Base-by-base conservation (phyloP, 345 rosid species). In the Acer yangbiense region DNA sequence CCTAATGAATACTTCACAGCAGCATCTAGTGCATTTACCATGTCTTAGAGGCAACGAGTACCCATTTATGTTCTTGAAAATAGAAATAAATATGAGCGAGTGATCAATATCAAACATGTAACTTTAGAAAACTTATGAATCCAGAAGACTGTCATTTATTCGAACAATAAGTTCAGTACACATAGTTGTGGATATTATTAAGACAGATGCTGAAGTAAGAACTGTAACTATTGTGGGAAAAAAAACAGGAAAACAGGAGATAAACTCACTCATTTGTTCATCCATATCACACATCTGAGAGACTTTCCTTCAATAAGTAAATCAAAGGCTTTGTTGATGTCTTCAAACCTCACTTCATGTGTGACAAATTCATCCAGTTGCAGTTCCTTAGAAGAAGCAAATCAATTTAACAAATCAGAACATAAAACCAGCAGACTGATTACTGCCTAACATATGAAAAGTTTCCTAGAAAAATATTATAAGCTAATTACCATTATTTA, bases 211-310 rank as follows among this genome's bases (percentile, higher is more conserved):
- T 48, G 41, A 50, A 23, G 9, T 65, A 32, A 65, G 54, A 69
- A 55, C 58, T 7, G 57, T 46, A 48, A 69, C 13, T 7, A 18
- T 17, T 71, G 43, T 11, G 3, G 43, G 25, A 2, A 54, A 41
- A 0, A 11, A 18, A 4, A 54, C 21, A 2, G 18, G 21, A 6
- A 6, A 35, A 70, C 25, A 27, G 0, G 0, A 16, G 14, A 76
- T 7, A 25, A 69, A 16, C 20, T 20, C 72, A 13, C 58, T 87
- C 71, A 83, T 75, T 87, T 83, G 63, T 80, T 80, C 92, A 92
- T 90, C 97, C 92, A 89, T 35, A 95, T 83, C 76, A 95, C 94
- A 82, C 93, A 90, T 8, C 95, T 88, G 67, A 95, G 88, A 71
- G 86, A 85, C 75, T 87, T 83, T 64, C 98, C 95, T 64, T 83